Evolutionary conservation across 2,329 filamentous ascomycete genomes (phyloP), one percentile per base, ranked within the genome.

Genomic region (Endocalyx cinctus): DNA sequence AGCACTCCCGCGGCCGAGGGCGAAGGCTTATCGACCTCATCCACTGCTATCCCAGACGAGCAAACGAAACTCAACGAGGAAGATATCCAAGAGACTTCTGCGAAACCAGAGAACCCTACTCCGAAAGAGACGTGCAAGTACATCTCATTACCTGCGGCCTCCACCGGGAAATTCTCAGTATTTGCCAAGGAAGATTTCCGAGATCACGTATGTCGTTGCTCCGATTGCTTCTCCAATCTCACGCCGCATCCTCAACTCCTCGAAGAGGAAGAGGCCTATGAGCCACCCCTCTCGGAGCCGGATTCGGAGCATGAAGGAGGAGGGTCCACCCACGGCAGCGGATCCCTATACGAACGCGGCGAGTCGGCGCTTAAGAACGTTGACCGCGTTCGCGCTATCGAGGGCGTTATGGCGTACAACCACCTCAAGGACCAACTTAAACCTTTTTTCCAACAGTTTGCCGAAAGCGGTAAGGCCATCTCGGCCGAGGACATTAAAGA

Each of bases 371-470:
- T 98, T 17, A 87, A 82, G 56, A 94, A 87, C 50, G 82, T 98
- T 36, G 92, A 98, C 56, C 84, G 92, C 3, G 90, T 97, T 6
- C 75, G 82, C 11, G 92, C 92, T 5, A 95, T 98, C 35, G 86
- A 98, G 59, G 92, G 92, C 12, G 90, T 94, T 28, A 96, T 97
- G 88, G 90, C 89, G 1, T 98, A 97, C 63, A 96, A 97, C 52
- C 84, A 94, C 51, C 74, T 98, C 39, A 92, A 94, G 55, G 89
- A 97, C 54, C 89, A 90, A 56, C 79, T 98, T n/a, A 95, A 90
- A 68, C 82, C 82, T 0, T 97, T 98, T 58, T 78, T 98, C 51
- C 80, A 89, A 62, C 84, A 94, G 27, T 98, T 95, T 57, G 92
- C 92, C 1, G 87, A 96, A 55, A 94, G 83, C 42, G 90, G 90